These are phyloP conservation scores for Lithospermum erythrorhizon DNA, from an alignment of 257 asterid genomes.

Conservation along the genomic window DNA sequence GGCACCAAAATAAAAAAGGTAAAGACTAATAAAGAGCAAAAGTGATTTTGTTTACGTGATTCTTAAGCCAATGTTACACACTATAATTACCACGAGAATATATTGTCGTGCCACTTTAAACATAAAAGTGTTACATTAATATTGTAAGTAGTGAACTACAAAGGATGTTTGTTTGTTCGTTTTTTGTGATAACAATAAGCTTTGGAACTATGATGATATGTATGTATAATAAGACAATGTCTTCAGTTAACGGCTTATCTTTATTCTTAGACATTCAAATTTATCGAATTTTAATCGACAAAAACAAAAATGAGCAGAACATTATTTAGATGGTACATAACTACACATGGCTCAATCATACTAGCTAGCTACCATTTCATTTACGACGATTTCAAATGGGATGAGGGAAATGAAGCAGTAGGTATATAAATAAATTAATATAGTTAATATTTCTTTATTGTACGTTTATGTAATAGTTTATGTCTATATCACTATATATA, in stretches of 20 bases:
- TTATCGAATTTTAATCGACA: not conserved
- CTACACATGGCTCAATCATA: no score
- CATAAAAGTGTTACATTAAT: not conserved
- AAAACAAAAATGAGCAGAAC: not conserved
- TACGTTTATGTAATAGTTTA: no score
- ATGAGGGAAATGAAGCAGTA: no score
- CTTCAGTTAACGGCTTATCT: not conserved
- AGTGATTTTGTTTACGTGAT: not conserved
- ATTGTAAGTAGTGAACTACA: not conserved
- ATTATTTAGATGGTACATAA: no score
- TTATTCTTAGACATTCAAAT: not conserved
- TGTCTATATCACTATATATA: no score
- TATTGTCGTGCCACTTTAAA: not conserved
- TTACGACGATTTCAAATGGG: no score
- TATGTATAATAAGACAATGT: not conserved
- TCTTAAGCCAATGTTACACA: not conserved
- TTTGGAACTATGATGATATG: not conserved
- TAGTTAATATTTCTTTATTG: no score
- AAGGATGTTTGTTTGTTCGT: no score
- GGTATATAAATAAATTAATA: no score
- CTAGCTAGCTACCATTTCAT: no score
- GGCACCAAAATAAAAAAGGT: not conserved
- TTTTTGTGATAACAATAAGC: not conserved
- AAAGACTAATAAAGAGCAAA: not conserved
- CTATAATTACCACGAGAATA: no score